A percentile compares a stretch with the other conserved stretches of the same genome.
phyloP scores from a whole-genome alignment of 345 rosid genomes.

The Rubroshorea leprosula region DNA sequence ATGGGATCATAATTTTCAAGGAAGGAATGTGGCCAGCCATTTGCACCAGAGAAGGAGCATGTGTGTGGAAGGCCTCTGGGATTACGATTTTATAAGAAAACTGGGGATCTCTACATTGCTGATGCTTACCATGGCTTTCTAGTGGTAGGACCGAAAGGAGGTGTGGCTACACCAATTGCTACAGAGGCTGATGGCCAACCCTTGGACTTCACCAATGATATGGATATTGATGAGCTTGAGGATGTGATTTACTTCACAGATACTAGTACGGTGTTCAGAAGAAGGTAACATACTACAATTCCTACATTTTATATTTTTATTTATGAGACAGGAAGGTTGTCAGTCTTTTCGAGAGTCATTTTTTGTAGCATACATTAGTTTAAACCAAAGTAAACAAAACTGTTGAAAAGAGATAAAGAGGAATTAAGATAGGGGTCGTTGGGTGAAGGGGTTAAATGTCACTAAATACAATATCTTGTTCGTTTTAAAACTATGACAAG shows the following conservation, averaged over 20 bases:
- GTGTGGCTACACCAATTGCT: constrained; percentile 46
- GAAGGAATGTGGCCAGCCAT: constrained; percentile 53
- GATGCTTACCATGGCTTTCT: constrained; percentile 72
- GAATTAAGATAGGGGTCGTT: too few species aligned
- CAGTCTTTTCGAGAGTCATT: too few species aligned
- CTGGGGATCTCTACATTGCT: constrained; percentile 69
- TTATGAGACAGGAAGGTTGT: neutral
- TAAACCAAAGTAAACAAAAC: too few species aligned
- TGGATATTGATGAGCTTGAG: constrained; percentile 54
- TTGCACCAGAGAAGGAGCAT: constrained; percentile 61
- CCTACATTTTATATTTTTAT: constrained; percentile 3
- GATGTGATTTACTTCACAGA: constrained; percentile 71
- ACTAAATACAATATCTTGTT: too few species aligned
- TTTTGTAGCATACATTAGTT: too few species aligned
- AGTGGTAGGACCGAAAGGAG: constrained; percentile 61
- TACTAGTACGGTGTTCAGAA: constrained; percentile 48
- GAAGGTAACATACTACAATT: constrained; percentile 38
- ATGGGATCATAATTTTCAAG: constrained; percentile 27
- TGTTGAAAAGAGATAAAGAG: too few species aligned
- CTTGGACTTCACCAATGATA: constrained; percentile 58
- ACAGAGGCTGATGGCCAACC: constrained; percentile 56
- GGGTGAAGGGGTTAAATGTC: too few species aligned
- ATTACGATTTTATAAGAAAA: constrained; percentile 49
- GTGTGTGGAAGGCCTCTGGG: constrained; percentile 80
- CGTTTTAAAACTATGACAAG: too few species aligned